Conservation (phyloP, 139 green algal species). For the Bryopsis sp. region DNA sequence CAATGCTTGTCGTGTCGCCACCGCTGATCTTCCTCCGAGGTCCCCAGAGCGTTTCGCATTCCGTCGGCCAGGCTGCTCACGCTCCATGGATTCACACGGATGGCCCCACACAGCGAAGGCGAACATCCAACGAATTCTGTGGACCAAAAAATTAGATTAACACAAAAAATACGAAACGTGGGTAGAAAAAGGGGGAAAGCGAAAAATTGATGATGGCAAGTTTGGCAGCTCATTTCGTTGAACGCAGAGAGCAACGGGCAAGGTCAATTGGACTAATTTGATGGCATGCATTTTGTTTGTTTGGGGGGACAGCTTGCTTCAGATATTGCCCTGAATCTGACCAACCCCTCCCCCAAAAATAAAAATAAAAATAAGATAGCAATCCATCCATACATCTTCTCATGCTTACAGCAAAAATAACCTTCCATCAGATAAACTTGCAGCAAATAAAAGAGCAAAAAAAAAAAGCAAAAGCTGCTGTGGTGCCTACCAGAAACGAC, state of each 20-base stretch:
- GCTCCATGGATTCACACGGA: constrained; percentile 96
- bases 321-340: too few species aligned
- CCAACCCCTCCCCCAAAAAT: too few species aligned
- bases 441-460: too few species aligned
- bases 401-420: background rate
- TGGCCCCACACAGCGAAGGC: constrained; percentile 80
- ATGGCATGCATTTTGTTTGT: too few species aligned
- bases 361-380: too few species aligned
- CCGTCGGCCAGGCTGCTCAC: constrained; percentile 81
- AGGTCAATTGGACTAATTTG: background rate
- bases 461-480: too few species aligned
- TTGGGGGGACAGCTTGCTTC: too few species aligned
- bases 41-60: constrained; percentile 73
- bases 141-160: background rate
- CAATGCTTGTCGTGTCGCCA: constrained; percentile 96
- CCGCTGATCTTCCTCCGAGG: constrained; percentile 48
- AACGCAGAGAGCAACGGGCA: too few species aligned
- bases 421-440: background rate
- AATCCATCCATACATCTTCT: too few species aligned
- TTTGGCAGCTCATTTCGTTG: too few species aligned
- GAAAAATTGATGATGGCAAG: too few species aligned
- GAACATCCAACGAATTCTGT: constrained; percentile 98
- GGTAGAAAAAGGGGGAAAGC: background rate
- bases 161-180: background rate
- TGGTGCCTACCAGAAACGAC: constrained; percentile 22